phyloP scores from a whole-genome alignment of 169 alveolate genomes.

The Perkinsus olseni region DNA sequence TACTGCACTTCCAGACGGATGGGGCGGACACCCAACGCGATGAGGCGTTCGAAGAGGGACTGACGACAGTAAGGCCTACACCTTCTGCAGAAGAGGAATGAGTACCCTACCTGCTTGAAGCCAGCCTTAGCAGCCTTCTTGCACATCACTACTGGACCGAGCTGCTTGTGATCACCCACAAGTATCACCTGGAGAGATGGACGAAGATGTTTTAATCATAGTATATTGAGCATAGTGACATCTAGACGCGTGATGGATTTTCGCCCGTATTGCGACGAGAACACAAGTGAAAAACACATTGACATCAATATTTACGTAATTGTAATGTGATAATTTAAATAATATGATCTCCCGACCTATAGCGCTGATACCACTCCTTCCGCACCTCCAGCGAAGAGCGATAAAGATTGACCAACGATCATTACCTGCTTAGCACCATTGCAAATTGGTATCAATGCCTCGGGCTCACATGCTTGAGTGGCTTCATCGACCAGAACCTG shows the following conservation, averaged over 20 bases:
- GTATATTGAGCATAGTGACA: too few relatives aligned
- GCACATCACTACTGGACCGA: constrained; percentile 91
- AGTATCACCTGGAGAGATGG: constrained; percentile 52
- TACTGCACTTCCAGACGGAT: constrained; percentile 82
- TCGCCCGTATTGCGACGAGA: too few relatives aligned
- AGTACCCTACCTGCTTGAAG: constrained; percentile 33
- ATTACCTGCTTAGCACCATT: constrained; percentile 73
- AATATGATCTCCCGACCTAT: too few relatives aligned
- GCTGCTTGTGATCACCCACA: constrained; percentile 91
- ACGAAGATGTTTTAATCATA: background rate
- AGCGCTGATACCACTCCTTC: too few relatives aligned
- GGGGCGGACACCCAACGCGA: constrained; percentile 65
- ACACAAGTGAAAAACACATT: too few relatives aligned
- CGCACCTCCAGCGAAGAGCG: too few relatives aligned
- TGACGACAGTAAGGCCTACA: constrained; percentile 6
- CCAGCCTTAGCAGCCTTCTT: constrained; percentile 86
- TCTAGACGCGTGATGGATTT: too few relatives aligned
- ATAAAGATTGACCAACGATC: too few relatives aligned
- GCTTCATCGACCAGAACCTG: constrained; percentile 88
- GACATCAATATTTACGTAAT: too few relatives aligned
- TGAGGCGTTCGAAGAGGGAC: constrained; percentile 80
- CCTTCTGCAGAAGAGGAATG: constrained; percentile 14
- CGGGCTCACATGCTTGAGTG: constrained; percentile 90
- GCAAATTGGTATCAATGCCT: constrained; percentile 79
- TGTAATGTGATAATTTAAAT: too few relatives aligned